Evolutionary conservation across 148 eudicot species (phyloP).

Genomic region (Fallopia convolvulus): DNA sequence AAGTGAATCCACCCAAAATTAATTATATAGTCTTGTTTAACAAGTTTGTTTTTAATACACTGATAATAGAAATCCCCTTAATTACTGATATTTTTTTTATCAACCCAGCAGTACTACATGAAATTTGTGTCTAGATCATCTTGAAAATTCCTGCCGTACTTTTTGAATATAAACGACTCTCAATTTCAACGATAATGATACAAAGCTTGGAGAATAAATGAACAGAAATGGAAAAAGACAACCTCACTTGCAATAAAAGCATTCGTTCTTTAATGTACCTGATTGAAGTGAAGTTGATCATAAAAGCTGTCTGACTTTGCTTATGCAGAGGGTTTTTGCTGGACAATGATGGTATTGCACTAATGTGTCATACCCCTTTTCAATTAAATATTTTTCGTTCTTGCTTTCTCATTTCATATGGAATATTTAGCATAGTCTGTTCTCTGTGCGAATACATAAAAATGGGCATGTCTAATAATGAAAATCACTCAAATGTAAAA

Average conservation of each 20-base stretch:
- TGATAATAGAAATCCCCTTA: too few relatives aligned
- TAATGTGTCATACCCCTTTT: not conserved
- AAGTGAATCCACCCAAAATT: not conserved
- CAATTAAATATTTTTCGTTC: not conserved
- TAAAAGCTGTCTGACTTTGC: constrained; percentile 1
- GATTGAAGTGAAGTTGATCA: not conserved
- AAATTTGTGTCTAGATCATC: not conserved
- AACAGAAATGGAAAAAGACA: not conserved
- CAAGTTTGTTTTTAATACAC: too few relatives aligned
- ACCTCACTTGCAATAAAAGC: constrained; percentile 7
- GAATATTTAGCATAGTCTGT: not conserved
- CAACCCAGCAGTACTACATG: not conserved
- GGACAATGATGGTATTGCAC: not conserved
- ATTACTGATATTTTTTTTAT: too few relatives aligned
- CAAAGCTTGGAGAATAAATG: not conserved
- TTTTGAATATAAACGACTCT: not conserved
- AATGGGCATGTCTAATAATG: not conserved
- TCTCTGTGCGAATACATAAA: not conserved
- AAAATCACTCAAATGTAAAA: not conserved
- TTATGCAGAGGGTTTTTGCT: constrained; percentile 7
- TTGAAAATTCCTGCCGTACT: not conserved
- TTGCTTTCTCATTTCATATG: not conserved
- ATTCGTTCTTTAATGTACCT: not conserved
- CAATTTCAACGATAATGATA: not conserved
- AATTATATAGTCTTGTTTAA: not conserved